These are phyloP conservation scores for Didymella sp. DNA, from an alignment of 2,329 filamentous ascomycete species.

Conservation along the genomic window DNA sequence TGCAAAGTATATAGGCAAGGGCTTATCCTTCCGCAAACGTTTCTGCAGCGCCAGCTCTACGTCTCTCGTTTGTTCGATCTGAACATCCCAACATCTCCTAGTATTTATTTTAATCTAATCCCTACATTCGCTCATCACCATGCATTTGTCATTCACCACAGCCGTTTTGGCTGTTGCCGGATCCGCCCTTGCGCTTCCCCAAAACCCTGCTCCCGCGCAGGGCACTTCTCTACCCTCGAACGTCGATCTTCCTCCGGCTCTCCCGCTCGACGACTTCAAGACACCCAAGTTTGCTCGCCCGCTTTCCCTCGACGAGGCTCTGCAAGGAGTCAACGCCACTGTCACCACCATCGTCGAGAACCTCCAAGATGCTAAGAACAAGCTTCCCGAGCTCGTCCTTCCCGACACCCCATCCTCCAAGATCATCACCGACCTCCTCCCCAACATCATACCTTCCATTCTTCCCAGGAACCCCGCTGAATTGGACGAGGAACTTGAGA, in stretches of 20 bases:
- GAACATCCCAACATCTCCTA: slow-evolving; percentile 13
- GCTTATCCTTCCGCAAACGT: slow-evolving; percentile 11
- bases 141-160: slow-evolving; percentile 18
- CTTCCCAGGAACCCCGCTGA: slow-evolving; percentile 12
- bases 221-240: slow-evolving; percentile 13
- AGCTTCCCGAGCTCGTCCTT: slow-evolving; percentile 17
- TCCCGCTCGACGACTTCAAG: slow-evolving; percentile 18
- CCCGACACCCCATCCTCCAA: slow-evolving; percentile 7
- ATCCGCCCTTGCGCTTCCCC: slow-evolving; percentile 18
- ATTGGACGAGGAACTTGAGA: slow-evolving; percentile 16
- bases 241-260: slow-evolving; percentile 12
- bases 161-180: slow-evolving; percentile 21
- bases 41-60: slow-evolving; percentile 19
- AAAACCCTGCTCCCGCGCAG: slow-evolving; percentile 19
- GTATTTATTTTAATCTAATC: slow-evolving; percentile 22
- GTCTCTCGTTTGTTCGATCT: slow-evolving; percentile 19
- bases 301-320: slow-evolving; percentile 19
- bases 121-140: slow-evolving; percentile 14
- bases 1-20: slow-evolving; percentile 12
- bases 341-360: slow-evolving; percentile 27
- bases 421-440: slow-evolving; percentile 14
- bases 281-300: slow-evolving; percentile 26
- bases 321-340: slow-evolving; percentile 22
- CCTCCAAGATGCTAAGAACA: slow-evolving; percentile 18
- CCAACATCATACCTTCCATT: slow-evolving; percentile 1